Conservation (phyloP, 2,329 filamentous ascomycete species). For the Apiospora kogelbergensis region DNA sequence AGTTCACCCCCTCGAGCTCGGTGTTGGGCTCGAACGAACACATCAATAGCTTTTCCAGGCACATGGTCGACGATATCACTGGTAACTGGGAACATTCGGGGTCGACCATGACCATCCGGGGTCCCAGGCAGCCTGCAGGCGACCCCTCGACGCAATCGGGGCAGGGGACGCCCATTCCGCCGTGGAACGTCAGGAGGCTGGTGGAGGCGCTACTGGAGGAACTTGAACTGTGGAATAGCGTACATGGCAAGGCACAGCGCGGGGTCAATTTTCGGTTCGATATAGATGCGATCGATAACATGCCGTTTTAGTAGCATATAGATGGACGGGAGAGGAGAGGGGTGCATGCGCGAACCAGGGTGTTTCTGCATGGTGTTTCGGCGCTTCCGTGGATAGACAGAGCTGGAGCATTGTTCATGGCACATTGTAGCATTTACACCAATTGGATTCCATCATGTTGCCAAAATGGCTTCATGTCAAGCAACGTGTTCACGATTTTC, state of each 20-base stretch:
- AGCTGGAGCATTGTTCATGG: neutral
- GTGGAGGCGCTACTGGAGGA: slow-evolving; percentile 19
- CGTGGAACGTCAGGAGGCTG: slow-evolving; percentile 19
- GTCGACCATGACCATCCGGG: slow-evolving; percentile 37
- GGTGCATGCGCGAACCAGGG: too few relatives aligned
- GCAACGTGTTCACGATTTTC: neutral
- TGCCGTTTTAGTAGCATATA: neutral
- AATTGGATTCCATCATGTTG: neutral
- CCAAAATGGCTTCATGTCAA: neutral
- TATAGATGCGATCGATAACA: neutral
- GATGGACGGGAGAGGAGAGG: neutral
- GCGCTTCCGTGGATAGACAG: neutral
- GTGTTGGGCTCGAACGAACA: slow-evolving; percentile 26
- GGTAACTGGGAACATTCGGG: slow-evolving; percentile 42
- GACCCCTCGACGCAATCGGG: slow-evolving; percentile 33
- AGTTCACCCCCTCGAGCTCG: slow-evolving; percentile 6
- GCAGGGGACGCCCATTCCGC: slow-evolving; percentile 30
- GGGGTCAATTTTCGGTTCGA: neutral
- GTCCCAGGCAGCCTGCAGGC: slow-evolving; percentile 31
- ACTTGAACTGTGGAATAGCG: slow-evolving; percentile 24
- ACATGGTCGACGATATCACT: slow-evolving; percentile 44
- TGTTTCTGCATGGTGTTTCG: neutral
- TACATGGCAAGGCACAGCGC: slow-evolving; percentile 17
- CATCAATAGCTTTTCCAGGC: slow-evolving; percentile 39
- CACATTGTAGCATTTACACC: neutral